Evolutionary conservation across 345 rosid genomes (phyloP), one percentile per base, ranked within the genome.

Genomic region (Atalantia buxifolia): DNA sequence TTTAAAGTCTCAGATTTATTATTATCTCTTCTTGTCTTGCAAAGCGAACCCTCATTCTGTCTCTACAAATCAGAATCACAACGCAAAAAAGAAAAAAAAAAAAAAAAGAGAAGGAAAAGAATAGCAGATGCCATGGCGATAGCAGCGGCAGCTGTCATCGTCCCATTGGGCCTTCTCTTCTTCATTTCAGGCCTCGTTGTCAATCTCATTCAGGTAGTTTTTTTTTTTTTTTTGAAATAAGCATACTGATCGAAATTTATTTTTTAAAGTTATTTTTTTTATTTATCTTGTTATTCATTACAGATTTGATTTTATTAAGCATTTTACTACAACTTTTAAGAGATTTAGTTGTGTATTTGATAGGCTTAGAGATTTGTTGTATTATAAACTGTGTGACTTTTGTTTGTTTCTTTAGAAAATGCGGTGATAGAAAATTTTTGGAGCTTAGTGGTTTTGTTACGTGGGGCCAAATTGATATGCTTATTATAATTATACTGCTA

Each of bases 151-250:
- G 90, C 90, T 79, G 90, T 88, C 50, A 79, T 94, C 80, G 92
- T 96, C 77, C 98, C 98, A 48, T 70, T 94, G 78, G 89, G 98
- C 42, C 71, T 94, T 69, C 90, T 96, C 71, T 96, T 94, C 89
- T 84, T 94, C 82, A 36, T 86, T 82, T 96, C 99, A 63, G 99
- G 99, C 77, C 95, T 96, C 83, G 82, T 84, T 70, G 92, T 94
- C 42, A 96, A 96, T 88, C 90, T 96, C 67, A 25, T 96, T 45
- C 99, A 96, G 98, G 99, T 95, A 62, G n/a, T 53, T 9, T 1
- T 42, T 50, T 75, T 75, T 53, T 21, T 45, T 79, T 53, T 4
- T 55, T 31, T 35, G 35, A 7, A 48, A 30, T 31, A 1, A 14
- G 9, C 64, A 2, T 2, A 18, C 7, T 10, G 31, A 14, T 38